Percentiles rank a stretch among this genome's conserved stretches.
Evolutionary conservation across 2,329 filamentous ascomycete genomes (phyloP).

Genomic region (Monilinia fructicola): DNA sequence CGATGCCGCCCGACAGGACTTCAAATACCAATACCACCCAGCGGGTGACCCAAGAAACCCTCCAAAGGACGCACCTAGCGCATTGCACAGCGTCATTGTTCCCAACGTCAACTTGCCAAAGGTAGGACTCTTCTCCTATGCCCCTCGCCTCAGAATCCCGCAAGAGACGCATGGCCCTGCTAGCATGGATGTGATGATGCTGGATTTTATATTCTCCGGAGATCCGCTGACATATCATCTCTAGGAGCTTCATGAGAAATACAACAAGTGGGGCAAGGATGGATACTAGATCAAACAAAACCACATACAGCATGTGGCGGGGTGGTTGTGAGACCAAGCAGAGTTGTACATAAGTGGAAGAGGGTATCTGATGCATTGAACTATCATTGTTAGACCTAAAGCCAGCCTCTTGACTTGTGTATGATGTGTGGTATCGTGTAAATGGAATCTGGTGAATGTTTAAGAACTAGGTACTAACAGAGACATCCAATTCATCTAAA

Average conservation of each 20-base stretch:
- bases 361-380: slow-evolving; percentile 13
- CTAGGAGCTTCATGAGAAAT: slow-evolving; percentile 89
- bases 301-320: slow-evolving; percentile 33
- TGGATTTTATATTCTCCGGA: background rate
- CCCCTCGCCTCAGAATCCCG: background rate
- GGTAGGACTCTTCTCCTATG: slow-evolving; percentile 51
- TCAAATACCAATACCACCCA: slow-evolving; percentile 63
- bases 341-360: slow-evolving; percentile 34
- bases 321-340: slow-evolving; percentile 12
- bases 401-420: slow-evolving; percentile 5
- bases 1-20: slow-evolving; percentile 57
- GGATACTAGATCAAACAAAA: slow-evolving; percentile 53
- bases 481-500: no score
- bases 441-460: background rate
- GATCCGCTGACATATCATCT: slow-evolving; percentile 25
- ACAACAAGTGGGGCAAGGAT: slow-evolving; percentile 99
- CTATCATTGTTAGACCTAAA: slow-evolving; percentile 3
- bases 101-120: slow-evolving; percentile 91
- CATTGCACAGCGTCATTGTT: slow-evolving; percentile 90
- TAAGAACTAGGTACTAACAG: background rate
- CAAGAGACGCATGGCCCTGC: no score
- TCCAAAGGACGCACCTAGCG: slow-evolving; percentile 88
- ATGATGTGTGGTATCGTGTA: background rate
- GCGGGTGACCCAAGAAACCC: slow-evolving; percentile 74
- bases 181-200: background rate